Conservation (phyloP, 2,329 filamentous ascomycete genomes). For the Immersiporthe knoxdaviesiana region DNA sequence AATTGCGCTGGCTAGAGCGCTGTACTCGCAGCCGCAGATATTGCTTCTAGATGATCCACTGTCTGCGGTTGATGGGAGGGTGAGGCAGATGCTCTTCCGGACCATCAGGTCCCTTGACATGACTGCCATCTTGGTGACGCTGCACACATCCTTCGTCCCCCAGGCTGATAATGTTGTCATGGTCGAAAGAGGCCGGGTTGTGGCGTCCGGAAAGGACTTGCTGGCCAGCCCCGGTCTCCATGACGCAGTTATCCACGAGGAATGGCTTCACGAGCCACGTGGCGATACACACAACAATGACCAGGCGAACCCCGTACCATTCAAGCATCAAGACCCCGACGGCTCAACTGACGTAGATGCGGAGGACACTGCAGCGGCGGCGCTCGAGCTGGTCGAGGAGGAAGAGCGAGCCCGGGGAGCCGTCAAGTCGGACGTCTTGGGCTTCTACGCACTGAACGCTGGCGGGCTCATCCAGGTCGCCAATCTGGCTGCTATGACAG, state of each 20-base stretch:
- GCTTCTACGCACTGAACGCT: constrained; percentile 9
- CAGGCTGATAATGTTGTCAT: constrained; percentile 16
- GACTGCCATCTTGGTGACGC: constrained; percentile 14
- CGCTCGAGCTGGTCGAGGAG: constrained; percentile 1
- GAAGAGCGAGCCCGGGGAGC: constrained; percentile 14
- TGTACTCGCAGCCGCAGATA: constrained; percentile 11
- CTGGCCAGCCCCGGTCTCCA: background rate
- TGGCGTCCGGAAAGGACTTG: background rate
- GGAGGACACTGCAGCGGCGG: background rate
- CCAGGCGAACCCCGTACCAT: background rate
- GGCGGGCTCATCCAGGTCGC: constrained; percentile 1
- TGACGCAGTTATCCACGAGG: constrained; percentile 8
- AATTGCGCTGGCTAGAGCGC: constrained; percentile 14
- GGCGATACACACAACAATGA: background rate
- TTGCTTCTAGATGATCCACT: constrained; percentile 17
- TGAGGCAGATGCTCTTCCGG: constrained; percentile 12
- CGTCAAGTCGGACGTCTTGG: background rate
- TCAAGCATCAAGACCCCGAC: background rate
- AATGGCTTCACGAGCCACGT: constrained; percentile 9
- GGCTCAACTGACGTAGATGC: background rate
- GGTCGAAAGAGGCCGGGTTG: constrained; percentile 4
- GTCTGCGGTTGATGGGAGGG: constrained; percentile 12
- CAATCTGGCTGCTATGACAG: background rate
- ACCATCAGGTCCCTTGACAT: background rate
- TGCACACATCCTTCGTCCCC: constrained; percentile 13